Evolutionary conservation across 495 filamentous ascomycete genomes (phyloP), one percentile per base, ranked within the genome.

Genomic region (Talaromyces wortmannii): DNA sequence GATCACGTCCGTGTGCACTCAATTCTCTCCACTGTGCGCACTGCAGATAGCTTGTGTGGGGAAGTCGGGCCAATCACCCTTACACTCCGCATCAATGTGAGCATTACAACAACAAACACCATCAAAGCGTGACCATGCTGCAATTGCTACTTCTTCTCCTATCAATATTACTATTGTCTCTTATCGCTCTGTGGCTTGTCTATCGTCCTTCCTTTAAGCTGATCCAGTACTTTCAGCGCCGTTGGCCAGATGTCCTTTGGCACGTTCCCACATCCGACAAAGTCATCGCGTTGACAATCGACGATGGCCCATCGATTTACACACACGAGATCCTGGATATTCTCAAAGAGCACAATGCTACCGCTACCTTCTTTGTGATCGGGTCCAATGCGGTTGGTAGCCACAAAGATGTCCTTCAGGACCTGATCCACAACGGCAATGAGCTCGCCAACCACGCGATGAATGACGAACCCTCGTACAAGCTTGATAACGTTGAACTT

Each of bases 381-480:
- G 91, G 90, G 11, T 73, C 74, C 7, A 89, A 96, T 66, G 23
- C 23, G 23, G 82, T 91, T 0, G 42, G 72, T 0, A 85, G 83
- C 0, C 68, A 79, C 17, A 45, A 46, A 13, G 11, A 45, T 17
- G 44, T 79, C 0, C 73, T 94, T 18, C 63, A 75, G 40, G 75
- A 85, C 42, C 66, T 91, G 4, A 73, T 92, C n/a, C 64, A 74
- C 16, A 71, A 64, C 12, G 85, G 85, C 6, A 83, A 86, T 61
- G 88, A 92, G 65, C 74, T 92, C 8, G 90, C 79, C 45, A 95
- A 95, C 67, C 90, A 96, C 67, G 90, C 85, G 4, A 91, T 91
- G 88, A 75, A 78, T 63, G 90, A 96, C 69, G 88, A 92, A 69
- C 82, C 88, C 5, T 83, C 82, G 23, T 70, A 80, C 52, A 67